Base-by-base conservation (phyloP, 805 yeast species). In the Pichia phayaonensis region DNA sequence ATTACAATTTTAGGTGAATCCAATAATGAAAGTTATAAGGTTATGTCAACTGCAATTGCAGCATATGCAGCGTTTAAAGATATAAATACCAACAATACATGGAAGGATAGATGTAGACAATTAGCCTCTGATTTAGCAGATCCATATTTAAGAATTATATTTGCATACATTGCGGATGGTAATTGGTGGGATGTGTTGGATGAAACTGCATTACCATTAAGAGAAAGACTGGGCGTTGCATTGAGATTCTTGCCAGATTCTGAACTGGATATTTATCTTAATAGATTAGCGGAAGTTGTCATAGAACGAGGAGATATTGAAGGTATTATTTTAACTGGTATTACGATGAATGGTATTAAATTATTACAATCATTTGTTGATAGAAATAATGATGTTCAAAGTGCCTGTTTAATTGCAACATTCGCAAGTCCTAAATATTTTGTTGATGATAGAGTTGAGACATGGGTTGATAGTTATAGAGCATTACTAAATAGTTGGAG, bases 181-280 rank as follows among this genome's bases (percentile, higher is more conserved):
- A 94, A 90, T 56, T 92, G 98, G 97, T 84, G 92, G 83, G 97
- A 89, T 61, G 96, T 92, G 1, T 72, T 92, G 47, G 96, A 89
- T 62, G 97, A 92, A 61, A 81, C 84, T 20, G 84, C 96, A 1
- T 73, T 92, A 41, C 96, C 99, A 0, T 70, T 92, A 40, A 74
- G 92, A 48, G 99, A 92, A 61, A 72, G 96, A 56, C 68, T 92
- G 13, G 97, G 97, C 1, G 92, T 92, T 26, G 97, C 98, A 0
- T 71, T 92, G 23, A 73, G 97, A 45, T 92, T 87, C 59, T 69
- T 92, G 34, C 80, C 90, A 1, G 97, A 90, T 62, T 74, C 79
- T 44, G 96, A 86, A 56, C 70, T 92, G 55, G 78, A 83, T 8
- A 75, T 80, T 12, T 92, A 87, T 65, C 71, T 92, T 57, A 79